A percentile compares a stretch with the other conserved stretches of the same genome.
Conservation (phyloP, 164 flowering plant species). For the Paratinospora sagittata region DNA sequence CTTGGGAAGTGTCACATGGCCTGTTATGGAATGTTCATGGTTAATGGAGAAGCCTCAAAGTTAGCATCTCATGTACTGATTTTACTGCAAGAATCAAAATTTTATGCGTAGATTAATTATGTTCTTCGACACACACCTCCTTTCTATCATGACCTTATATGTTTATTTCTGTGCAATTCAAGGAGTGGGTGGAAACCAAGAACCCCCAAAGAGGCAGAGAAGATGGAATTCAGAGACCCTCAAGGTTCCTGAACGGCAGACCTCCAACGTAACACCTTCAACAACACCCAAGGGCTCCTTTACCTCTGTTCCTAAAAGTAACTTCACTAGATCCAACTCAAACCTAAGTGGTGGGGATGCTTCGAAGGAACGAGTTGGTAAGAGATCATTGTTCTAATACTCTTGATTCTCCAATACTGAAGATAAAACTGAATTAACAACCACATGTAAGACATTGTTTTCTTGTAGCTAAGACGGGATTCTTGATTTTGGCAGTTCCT, state of each 20-base stretch:
- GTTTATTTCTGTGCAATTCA: slow-evolving; percentile 34
- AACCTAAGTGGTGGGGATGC: slow-evolving; percentile 40
- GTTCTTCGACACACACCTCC: not conserved
- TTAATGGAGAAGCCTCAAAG: no score
- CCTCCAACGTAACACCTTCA: slow-evolving; percentile 24
- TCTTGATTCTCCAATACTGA: not conserved
- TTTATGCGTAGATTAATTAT: no score
- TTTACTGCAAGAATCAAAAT: no score
- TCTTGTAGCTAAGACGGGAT: not conserved
- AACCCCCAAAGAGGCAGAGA: slow-evolving; percentile 70
- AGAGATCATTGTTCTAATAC: slow-evolving; percentile 17
- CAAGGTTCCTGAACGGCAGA: slow-evolving; percentile 46
- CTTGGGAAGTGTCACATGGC: no score
- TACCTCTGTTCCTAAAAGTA: slow-evolving; percentile 32
- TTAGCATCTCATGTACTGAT: no score
- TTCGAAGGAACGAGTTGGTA: slow-evolving; percentile 84
- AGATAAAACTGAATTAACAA: no score
- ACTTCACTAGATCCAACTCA: slow-evolving; percentile 48
- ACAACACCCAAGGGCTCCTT: slow-evolving; percentile 39
- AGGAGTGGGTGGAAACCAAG: slow-evolving; percentile 41
- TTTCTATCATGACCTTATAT: not conserved
- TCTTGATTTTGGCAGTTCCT: slow-evolving; percentile 53
- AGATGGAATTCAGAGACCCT: slow-evolving; percentile 61
- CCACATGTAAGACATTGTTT: not conserved
- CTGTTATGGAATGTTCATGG: no score